Percentiles rank a stretch among this genome's conserved stretches.
Conservation (phyloP, 2,329 filamentous ascomycete species). For the Fonsecaea pedrosoi region DNA sequence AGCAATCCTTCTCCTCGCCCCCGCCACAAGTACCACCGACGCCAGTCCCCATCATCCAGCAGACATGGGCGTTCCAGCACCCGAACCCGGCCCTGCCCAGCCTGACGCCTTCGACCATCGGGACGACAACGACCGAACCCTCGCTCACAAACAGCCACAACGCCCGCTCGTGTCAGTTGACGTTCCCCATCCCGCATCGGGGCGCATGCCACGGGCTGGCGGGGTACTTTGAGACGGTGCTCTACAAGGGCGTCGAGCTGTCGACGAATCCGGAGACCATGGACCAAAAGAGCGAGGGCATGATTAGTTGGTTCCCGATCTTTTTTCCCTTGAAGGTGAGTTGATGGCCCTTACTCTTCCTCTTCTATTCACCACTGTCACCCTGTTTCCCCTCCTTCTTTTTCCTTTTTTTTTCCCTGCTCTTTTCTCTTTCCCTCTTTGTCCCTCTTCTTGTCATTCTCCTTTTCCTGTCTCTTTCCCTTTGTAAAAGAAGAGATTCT, state of each 20-base stretch:
- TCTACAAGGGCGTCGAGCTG: conserved; percentile 70
- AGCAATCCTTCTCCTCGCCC: conserved; percentile 33
- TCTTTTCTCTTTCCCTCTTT: no score
- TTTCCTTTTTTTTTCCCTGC: no score
- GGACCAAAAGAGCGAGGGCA: conserved; percentile 89
- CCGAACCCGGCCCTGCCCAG: conserved; percentile 41
- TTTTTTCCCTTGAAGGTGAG: conserved; percentile 91
- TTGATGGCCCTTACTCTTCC: conserved; percentile 2
- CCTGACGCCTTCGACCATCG: conserved; percentile 50
- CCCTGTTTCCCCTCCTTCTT: no score
- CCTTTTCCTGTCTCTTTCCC: no score
- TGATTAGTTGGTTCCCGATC: conserved; percentile 99
- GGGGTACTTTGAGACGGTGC: conserved; percentile 95
- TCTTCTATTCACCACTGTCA: no score
- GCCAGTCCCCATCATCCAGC: conserved; percentile 48
- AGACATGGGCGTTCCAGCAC: conserved; percentile 54
- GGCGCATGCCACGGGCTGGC: conserved; percentile 90
- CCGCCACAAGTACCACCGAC: conserved; percentile 39
- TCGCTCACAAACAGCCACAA: conserved; percentile 78
- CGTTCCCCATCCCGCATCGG: conserved; percentile 77
- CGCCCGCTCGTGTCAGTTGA: conserved; percentile 75
- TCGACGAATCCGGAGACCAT: conserved; percentile 93
- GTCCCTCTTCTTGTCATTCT: no score
- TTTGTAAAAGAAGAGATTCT: no score
- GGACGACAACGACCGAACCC: conserved; percentile 19